These are phyloP conservation scores for Chloroidium sp. DNA, from an alignment of 163 green algal genomes.

Conservation along the genomic window DNA sequence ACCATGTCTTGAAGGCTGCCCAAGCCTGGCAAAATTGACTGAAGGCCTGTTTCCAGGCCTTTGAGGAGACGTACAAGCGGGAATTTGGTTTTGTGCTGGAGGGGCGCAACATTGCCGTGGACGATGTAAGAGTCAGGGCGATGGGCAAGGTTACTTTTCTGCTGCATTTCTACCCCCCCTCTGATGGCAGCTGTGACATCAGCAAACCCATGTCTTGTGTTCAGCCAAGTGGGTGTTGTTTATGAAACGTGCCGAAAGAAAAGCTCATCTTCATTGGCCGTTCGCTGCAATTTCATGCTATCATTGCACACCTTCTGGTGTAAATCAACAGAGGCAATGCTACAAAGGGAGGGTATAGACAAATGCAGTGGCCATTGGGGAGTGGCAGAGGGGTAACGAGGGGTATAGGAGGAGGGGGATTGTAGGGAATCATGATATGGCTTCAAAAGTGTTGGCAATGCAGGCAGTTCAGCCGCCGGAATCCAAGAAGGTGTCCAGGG, in stretches of 20 bases:
- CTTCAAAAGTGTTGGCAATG: not conserved
- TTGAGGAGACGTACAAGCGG: conserved; percentile 60
- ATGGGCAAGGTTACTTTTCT: conserved; percentile 30
- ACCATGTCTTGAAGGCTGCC: not conserved
- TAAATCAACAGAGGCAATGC: too few species aligned
- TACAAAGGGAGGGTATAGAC: too few species aligned
- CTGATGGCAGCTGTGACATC: too few species aligned
- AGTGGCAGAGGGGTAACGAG: too few species aligned
- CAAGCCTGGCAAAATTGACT: not conserved
- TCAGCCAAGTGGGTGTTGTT: too few species aligned
- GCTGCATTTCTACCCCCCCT: not conserved
- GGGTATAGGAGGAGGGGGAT: too few species aligned
- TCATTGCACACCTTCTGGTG: too few species aligned
- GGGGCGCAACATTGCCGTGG: conserved; percentile 55
- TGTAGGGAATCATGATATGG: too few species aligned
- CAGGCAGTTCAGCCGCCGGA: conserved; percentile 16
- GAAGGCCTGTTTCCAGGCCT: conserved; percentile 21
- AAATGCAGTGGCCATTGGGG: too few species aligned
- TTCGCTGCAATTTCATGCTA: too few species aligned
- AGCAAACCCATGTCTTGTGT: not conserved
- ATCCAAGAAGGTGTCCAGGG: not conserved
- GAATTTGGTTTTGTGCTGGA: conserved; percentile 88
- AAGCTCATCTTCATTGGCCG: too few species aligned
- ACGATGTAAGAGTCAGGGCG: conserved; percentile 71
- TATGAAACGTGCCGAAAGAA: too few species aligned